A percentile compares a stretch with the other conserved stretches of the same genome.
Conservation (phyloP, 305 asterid genomes). For the Fraxinus xanthoxyloides region DNA sequence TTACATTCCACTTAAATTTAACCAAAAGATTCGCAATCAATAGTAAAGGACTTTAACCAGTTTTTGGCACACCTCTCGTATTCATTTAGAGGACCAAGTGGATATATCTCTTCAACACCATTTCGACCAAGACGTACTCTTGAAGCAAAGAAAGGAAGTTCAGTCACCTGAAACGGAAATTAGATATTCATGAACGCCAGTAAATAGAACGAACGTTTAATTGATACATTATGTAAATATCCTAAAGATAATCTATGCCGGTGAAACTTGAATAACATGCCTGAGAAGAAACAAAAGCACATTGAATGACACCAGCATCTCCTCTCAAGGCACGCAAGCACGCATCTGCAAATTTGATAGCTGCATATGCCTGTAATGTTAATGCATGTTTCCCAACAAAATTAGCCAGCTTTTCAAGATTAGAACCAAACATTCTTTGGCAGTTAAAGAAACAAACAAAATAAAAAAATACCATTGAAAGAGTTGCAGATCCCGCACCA, state of each 20-base stretch:
- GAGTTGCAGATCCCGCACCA: slow-evolving; percentile 98
- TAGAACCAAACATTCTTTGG: background rate
- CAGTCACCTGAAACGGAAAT: slow-evolving; percentile 52
- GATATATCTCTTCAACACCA: slow-evolving; percentile 80
- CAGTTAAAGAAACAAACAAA: background rate
- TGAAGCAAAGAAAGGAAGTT: slow-evolving; percentile 91
- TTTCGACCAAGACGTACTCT: slow-evolving; percentile 75
- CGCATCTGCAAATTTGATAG: slow-evolving; percentile 75
- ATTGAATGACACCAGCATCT: slow-evolving; percentile 36
- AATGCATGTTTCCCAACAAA: slow-evolving; percentile 5
- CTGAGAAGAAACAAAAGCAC: slow-evolving; percentile 87
- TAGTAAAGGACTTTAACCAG: background rate
- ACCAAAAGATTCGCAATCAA: background rate
- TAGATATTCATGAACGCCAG: background rate
- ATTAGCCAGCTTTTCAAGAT: background rate
- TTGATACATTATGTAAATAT: background rate
- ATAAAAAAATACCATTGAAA: slow-evolving; percentile 62
- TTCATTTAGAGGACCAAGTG: slow-evolving; percentile 63
- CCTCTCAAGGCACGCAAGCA: slow-evolving; percentile 4
- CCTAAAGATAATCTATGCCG: background rate
- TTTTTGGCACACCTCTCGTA: background rate
- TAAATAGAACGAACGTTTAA: background rate
- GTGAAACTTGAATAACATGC: slow-evolving; percentile 30
- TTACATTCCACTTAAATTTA: background rate
- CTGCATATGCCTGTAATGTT: slow-evolving; percentile 80